Base-by-base conservation (phyloP, 106 monocot species). In the Allium fistulosum region DNA sequence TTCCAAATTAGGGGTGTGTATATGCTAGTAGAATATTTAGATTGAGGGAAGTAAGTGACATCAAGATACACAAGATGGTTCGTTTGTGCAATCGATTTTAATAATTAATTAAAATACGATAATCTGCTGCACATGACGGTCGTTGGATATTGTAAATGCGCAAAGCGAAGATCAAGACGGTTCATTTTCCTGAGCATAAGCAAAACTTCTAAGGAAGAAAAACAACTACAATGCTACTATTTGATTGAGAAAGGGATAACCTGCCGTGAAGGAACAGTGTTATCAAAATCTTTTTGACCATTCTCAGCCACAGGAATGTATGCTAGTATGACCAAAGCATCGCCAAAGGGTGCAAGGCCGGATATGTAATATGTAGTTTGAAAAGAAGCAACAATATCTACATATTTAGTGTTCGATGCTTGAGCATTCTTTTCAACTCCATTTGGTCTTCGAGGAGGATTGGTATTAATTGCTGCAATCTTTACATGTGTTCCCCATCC, bases 401-500 rank as follows among this genome's bases (percentile, higher is more conserved):
- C 97, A 78, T 90, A 90, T 74, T 83, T 87, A n/a, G 70, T 58
- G 61, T 53, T 75, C 47, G 91, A 88, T 52, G 75, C 47, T 3
- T 73, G 48, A 26, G 72, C 58, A 76, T 47, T 82, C 62, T 74
- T 85, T 64, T 88, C 79, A 63, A 83, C 17, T 49, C 87, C 85
- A 80, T 93, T 89, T 37, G 69, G 73, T 75, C 76, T 78, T 57
- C 46, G 61, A 53, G 74, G 59, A 60, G 74, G 58, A 61, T 81
- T 87, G 61, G 75, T 71, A 71, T 81, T 92, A 56, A 94, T 87
- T 46, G 80, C 86, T 61, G 92, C 97, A 77, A 99, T 83, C 76
- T 99, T 99, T 56, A 99, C 78, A 67, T 79, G 70, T 61, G 77
- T 84, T 81, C 97, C 97, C 97, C 97, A 99, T n/a, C 97, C 97